A percentile compares a stretch with the other conserved stretches of the same genome.
phyloP scores from a whole-genome alignment of 1,284 basidiomycete species.

The Porodaedalea pini region DNA sequence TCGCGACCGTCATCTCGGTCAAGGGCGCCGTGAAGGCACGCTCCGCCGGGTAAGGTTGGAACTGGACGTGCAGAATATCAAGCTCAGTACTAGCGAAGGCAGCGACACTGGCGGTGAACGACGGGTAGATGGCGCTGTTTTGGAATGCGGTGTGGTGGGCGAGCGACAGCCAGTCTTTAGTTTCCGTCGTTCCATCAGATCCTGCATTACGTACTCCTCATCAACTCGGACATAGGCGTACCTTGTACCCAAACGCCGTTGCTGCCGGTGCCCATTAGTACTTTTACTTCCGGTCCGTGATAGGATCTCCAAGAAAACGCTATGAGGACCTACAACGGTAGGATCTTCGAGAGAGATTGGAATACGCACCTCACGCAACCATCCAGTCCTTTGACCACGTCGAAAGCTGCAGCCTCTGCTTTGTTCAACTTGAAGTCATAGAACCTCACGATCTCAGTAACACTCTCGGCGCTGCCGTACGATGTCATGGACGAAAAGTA shows the following conservation, averaged over 20 bases:
- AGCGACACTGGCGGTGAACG: constrained; percentile 9
- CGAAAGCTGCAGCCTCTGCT: constrained; percentile 12
- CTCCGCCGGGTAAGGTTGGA: constrained; percentile 8
- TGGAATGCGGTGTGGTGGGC: constrained; percentile 19
- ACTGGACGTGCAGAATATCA: constrained; percentile 12
- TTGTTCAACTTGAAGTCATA: constrained; percentile 6
- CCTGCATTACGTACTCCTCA: not conserved
- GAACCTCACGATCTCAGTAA: constrained; percentile 13
- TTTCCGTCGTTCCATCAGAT: not conserved
- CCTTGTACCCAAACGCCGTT: constrained; percentile 14
- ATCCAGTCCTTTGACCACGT: constrained; percentile 8
- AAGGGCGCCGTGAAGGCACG: constrained; percentile 7
- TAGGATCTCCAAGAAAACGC: not conserved
- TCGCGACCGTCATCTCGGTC: constrained; percentile 14
- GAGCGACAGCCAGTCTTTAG: constrained; percentile 16
- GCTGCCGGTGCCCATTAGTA: not conserved
- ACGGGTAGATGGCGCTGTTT: constrained; percentile 10
- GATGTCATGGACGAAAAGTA: not conserved
- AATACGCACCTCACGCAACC: constrained; percentile 16
- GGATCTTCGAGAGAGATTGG: not conserved
- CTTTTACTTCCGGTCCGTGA: constrained; percentile 2
- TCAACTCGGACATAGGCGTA: not conserved
- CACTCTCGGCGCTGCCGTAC: not conserved
- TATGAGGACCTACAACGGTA: not conserved
- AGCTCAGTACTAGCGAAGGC: constrained; percentile 11